Evolutionary conservation across 169 alveolate species (phyloP), one percentile per base, ranked within the genome.

Genomic region (Plasmodium knowlesi): DNA sequence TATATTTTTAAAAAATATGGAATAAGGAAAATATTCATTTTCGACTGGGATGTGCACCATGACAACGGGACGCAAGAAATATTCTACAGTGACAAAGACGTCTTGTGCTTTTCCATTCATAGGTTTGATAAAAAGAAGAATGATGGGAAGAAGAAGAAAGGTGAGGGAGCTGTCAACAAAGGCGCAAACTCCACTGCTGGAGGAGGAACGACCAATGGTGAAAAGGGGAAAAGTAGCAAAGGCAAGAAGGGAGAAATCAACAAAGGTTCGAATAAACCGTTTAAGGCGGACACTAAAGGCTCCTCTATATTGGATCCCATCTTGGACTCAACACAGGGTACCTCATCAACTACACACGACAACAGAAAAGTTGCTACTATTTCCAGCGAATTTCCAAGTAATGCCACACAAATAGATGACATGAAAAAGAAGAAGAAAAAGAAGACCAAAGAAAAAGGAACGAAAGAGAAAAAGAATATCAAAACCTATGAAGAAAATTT

Each of bases 41-140:
- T 98, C 54, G 99, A 98, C 93, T 98, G 98, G 96, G 99, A 98
- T 94, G 99, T 98, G 16, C 99, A 98, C 94, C 99, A 98, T 94
- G 99, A 99, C 19, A 98, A 98, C 95, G 99, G 99, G 12, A 98
- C 99, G 5, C 98, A 98, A 78, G 99, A 98, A 78, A 98, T 98
- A 22, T 96, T 98, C 53, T 93, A 90, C 89, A 83, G 79, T 41
- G 96, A 95, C 37, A 54, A 85, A 32, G 81, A 78, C 28, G 97
- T 96, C 25, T 88, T 95, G 80, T 94, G 95, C 53, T 76, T 96
- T 54, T 95, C 97, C 28, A 92, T 95, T 39, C 97, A 96, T 90
- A 79, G 97, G 10, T 95, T 70, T 80, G 97, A 96, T 41, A 84
- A 82, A 10, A 92, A 84, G 22, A 85, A 85, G 76, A 5, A 19